These are phyloP conservation scores for Solanum lycopersicoides DNA, from an alignment of 257 asterid genomes.

Conservation along the genomic window DNA sequence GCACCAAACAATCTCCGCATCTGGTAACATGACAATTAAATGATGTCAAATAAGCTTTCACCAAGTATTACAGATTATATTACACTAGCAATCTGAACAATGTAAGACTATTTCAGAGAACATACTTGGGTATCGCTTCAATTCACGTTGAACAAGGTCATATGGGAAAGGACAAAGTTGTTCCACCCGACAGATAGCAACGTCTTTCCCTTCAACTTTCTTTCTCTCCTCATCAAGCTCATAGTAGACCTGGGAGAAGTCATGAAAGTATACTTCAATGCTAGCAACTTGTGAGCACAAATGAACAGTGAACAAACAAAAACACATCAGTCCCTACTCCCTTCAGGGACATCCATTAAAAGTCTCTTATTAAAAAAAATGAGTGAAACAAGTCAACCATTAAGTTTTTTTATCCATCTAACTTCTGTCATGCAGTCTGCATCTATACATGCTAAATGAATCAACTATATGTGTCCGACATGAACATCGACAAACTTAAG, in stretches of 20 bases:
- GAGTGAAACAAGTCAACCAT: background rate
- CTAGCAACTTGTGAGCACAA: background rate
- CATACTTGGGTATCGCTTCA: constrained; percentile 92
- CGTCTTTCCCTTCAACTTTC: constrained; percentile 51
- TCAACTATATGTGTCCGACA: background rate
- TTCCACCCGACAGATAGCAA: constrained; percentile 90
- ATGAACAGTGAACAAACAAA: background rate
- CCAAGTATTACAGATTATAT: background rate
- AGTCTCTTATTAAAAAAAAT: background rate
- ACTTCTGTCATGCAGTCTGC: background rate
- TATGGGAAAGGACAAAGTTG: constrained; percentile 96
- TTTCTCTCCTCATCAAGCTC: constrained; percentile 82
- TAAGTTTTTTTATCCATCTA: background rate
- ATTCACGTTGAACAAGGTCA: constrained; percentile 82
- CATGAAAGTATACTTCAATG: constrained; percentile 1
- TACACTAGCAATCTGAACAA: background rate
- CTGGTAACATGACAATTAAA: constrained; percentile 30
- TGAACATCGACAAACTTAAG: background rate
- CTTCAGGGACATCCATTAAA: background rate
- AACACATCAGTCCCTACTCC: background rate
- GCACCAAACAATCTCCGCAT: constrained; percentile 92
- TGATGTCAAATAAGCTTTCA: background rate
- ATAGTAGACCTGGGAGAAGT: constrained; percentile 55
- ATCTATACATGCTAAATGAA: background rate
- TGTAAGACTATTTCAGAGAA: background rate